phyloP scores from a whole-genome alignment of 306 rosid genomes.

The Chamaecrista fasciculata region DNA sequence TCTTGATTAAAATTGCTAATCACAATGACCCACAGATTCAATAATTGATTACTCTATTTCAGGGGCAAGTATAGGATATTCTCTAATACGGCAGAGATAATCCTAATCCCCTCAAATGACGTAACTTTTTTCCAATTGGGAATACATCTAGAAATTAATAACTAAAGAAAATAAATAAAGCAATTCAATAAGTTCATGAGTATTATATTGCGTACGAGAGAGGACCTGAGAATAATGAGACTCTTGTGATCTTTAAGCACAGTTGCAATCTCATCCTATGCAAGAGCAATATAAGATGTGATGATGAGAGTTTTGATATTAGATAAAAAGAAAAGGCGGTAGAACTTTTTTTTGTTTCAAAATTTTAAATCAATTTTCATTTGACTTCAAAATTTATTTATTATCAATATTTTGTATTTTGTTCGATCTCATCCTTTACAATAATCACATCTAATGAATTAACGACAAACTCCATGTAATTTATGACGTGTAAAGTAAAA shows the following conservation, averaged over 20 bases:
- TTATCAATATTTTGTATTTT: too few species aligned
- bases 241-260: background rate
- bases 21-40: background rate
- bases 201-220: background rate
- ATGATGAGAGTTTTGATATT: background rate
- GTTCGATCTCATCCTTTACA: too few species aligned
- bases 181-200: too few species aligned
- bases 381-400: too few species aligned
- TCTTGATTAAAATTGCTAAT: too few species aligned
- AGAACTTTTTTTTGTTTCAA: too few species aligned
- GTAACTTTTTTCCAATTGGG: background rate
- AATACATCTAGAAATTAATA: background rate
- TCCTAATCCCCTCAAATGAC: background rate
- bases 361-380: too few species aligned
- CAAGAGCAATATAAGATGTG: background rate
- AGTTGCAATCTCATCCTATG: background rate
- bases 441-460: too few species aligned
- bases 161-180: too few species aligned
- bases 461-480: too few species aligned
- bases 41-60: background rate
- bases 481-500: too few species aligned
- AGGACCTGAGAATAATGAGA: background rate
- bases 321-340: background rate
- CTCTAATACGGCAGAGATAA: background rate
- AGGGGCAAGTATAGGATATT: background rate